These are phyloP conservation scores for Astragalus glycyphyllos DNA, from an alignment of 306 rosid genomes.

Conservation along the genomic window DNA sequence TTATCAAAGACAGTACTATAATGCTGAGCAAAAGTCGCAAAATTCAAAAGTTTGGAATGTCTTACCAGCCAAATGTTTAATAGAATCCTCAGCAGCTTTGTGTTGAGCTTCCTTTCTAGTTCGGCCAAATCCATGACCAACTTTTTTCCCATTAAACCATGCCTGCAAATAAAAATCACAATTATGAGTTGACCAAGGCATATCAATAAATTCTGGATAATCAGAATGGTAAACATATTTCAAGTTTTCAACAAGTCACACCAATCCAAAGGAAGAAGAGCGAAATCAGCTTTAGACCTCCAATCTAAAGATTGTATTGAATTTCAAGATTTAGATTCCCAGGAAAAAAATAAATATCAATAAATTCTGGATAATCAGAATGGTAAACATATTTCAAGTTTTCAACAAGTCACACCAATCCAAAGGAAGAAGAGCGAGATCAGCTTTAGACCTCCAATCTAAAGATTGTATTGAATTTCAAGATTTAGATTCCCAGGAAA, in stretches of 20 bases:
- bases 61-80: conserved; percentile 88
- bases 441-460: conserved; percentile 28
- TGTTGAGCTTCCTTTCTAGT: conserved; percentile 91
- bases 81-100: conserved; percentile 84
- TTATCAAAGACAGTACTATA: background rate
- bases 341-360: conserved; percentile 31
- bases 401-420: conserved; percentile 23
- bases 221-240: conserved; percentile 28
- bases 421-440: conserved; percentile 34
- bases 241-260: conserved; percentile 9
- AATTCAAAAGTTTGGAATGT: conserved; percentile 17
- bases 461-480: conserved; percentile 14
- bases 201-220: conserved; percentile 38
- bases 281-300: conserved; percentile 32
- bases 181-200: conserved; percentile 31
- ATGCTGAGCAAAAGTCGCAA: conserved; percentile 33
- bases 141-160: conserved; percentile 89
- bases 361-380: conserved; percentile 35
- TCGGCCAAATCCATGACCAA: conserved; percentile 86
- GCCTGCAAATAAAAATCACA: conserved; percentile 57
- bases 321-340: conserved; percentile 29
- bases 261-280: conserved; percentile 33
- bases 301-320: conserved; percentile 6
- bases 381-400: conserved; percentile 16
- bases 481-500: conserved; percentile 30